Evolutionary conservation across 225 moss, liverwort and hornwort species (phyloP).

Genomic region (Antitrichia curtipendula): DNA sequence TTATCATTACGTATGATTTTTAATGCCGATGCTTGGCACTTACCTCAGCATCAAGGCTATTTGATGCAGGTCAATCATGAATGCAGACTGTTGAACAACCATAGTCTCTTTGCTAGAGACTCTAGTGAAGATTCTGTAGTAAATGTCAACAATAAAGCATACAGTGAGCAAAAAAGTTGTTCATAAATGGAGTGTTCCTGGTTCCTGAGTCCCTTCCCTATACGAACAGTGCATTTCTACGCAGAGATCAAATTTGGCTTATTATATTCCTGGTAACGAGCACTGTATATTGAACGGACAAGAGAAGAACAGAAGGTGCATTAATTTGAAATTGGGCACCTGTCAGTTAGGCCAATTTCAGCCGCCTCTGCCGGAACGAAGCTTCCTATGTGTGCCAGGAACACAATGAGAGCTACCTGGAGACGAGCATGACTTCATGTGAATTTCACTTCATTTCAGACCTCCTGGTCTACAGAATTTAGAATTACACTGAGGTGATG

Average conservation of each 20-base stretch:
- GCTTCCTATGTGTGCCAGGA: constrained; percentile 89
- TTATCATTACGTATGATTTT: not conserved
- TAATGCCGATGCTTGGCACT: not conserved
- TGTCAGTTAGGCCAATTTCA: constrained; percentile 72
- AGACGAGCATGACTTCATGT: not conserved
- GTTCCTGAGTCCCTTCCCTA: not conserved
- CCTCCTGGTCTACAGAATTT: not conserved
- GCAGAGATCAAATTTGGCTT: not conserved
- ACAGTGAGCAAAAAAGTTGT: not conserved
- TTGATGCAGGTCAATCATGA: constrained; percentile 97
- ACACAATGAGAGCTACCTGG: constrained; percentile 85
- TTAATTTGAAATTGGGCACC: constrained; percentile 19
- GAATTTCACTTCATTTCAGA: not conserved
- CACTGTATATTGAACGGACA: not conserved
- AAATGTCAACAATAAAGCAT: not conserved
- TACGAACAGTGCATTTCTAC: not conserved
- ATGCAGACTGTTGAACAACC: constrained; percentile 69
- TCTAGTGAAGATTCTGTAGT: constrained; percentile 77
- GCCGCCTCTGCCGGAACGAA: constrained; percentile 92
- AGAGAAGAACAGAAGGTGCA: not conserved
- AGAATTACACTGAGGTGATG: not conserved
- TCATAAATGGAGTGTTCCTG: not conserved
- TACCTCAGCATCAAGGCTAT: constrained; percentile 85
- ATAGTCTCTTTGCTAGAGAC: constrained; percentile 78
- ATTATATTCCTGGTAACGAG: not conserved